A percentile compares a stretch with the other conserved stretches of the same genome.
These are phyloP conservation scores for Gossypium laxum DNA, from an alignment of 441 rosid genomes.

Conservation along the genomic window DNA sequence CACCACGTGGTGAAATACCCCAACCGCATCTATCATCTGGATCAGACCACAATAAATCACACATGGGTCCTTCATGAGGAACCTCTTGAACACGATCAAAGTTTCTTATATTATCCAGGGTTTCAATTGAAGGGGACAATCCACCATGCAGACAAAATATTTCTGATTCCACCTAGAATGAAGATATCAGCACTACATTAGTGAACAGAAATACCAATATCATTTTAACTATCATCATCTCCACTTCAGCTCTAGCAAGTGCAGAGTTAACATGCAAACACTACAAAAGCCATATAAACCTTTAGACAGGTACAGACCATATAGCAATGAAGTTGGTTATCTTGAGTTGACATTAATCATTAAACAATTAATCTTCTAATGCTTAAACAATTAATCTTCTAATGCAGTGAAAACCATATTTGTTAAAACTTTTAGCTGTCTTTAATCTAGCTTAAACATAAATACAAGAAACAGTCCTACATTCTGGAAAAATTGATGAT, in stretches of 20 bases:
- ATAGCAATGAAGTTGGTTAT: not conserved
- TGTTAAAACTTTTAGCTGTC: not conserved
- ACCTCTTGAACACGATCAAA: constrained; percentile 70
- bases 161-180: constrained; percentile 58
- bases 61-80: constrained; percentile 73
- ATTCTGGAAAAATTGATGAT: not conserved
- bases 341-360: not conserved
- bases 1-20: constrained; percentile 73
- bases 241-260: not conserved
- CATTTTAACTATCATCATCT: not conserved
- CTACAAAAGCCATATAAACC: not conserved
- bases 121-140: constrained; percentile 68
- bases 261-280: not conserved
- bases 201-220: not conserved
- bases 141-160: constrained; percentile 74
- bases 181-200: not conserved
- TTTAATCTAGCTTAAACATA: not conserved
- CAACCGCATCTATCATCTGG: constrained; percentile 67
- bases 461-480: not conserved
- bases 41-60: constrained; percentile 69
- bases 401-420: not conserved
- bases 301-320: not conserved
- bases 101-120: constrained; percentile 62
- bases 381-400: not conserved
- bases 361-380: no score